A percentile compares a stretch with the other conserved stretches of the same genome.
Evolutionary conservation across 371 early-diverging fungal species (phyloP).

Genomic region (Actinomortierella wolfii): DNA sequence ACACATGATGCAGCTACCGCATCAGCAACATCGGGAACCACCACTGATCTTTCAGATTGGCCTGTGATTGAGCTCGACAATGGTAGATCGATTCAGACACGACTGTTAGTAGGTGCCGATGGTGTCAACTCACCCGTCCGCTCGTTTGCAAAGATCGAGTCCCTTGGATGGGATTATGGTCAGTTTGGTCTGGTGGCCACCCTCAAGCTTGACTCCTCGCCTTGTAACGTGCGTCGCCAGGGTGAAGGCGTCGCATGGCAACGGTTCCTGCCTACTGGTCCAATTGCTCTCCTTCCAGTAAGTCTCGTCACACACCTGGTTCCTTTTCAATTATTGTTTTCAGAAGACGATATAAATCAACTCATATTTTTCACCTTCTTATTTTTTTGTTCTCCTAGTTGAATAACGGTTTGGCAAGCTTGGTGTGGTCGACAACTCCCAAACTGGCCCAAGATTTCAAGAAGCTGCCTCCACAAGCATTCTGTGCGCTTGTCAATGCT

Average conservation of each 20-base stretch:
- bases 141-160: slow-evolving; percentile 79
- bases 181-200: slow-evolving; percentile 92
- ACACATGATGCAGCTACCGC: background rate
- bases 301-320: slow-evolving; percentile 5
- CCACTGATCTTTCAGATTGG: slow-evolving; percentile 66
- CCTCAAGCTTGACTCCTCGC: slow-evolving; percentile 64
- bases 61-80: slow-evolving; percentile 63
- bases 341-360: too few relatives aligned
- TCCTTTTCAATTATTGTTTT: background rate
- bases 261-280: slow-evolving; percentile 93
- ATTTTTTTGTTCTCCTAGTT: slow-evolving; percentile 39
- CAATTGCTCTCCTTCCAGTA: slow-evolving; percentile 92
- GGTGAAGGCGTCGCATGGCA: slow-evolving; percentile 76
- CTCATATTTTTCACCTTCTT: background rate
- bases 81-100: slow-evolving; percentile 56
- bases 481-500: slow-evolving; percentile 78
- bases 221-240: slow-evolving; percentile 42
- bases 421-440: slow-evolving; percentile 91
- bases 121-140: slow-evolving; percentile 90
- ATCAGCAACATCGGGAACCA: slow-evolving; percentile 7
- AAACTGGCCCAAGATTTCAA: slow-evolving; percentile 67
- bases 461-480: slow-evolving; percentile 61
- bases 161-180: slow-evolving; percentile 87
- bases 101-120: slow-evolving; percentile 88
- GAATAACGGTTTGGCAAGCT: slow-evolving; percentile 67